Base-by-base conservation (phyloP, 1,284 basidiomycete genomes). In the Malassezia brasiliensis region DNA sequence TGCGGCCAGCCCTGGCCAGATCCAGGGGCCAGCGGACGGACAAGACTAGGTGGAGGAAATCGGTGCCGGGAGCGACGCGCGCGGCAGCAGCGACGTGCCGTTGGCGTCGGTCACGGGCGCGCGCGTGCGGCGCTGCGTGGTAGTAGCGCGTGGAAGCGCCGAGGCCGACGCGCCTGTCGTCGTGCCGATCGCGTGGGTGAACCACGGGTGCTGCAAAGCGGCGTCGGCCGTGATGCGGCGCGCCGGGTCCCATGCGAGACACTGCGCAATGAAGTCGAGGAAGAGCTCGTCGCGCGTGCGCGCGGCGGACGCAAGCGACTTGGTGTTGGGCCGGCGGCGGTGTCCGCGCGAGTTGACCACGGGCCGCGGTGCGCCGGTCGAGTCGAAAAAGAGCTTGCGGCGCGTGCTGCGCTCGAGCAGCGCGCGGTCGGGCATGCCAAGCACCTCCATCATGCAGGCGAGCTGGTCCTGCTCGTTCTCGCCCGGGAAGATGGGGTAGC, bases 401-500 rank as follows among this genome's bases (percentile, higher is more conserved):
- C 94, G 83, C 28, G 89, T 89, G 69, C 90, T 93, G 57, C 86
- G 85, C 71, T 96, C 93, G 65, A 99, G 80, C 65, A 96, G 84
- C 63, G 96, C 88, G 74, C 88, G 87, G 64, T 98, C 94, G 0
- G 94, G 94, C 32, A 90, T 79, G 12, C 94, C 94, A 39, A 98
- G 83, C 7, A 99, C 87, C 76, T 99, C 94, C 93, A 99, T 99
- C 77, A 99, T 98, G 76, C 94, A 98, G 5, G 91, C 88, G 58
- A 99, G 78, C 72, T 98, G 94, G 75, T 98, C 93, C 77, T 96
- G 90, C 77, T 99, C 94, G 56, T 72, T 75, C 77, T 96, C 93
- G n/a, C 93, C 93, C 0, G 93, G 93, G 78, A 98, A 98, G 68
- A 98, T 91, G 0, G 94, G 94, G 76, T 90, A 96, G 1, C 94